These are phyloP conservation scores for Fusarium sp. DNA, from an alignment of 2,329 filamentous ascomycete genomes.

Conservation along the genomic window DNA sequence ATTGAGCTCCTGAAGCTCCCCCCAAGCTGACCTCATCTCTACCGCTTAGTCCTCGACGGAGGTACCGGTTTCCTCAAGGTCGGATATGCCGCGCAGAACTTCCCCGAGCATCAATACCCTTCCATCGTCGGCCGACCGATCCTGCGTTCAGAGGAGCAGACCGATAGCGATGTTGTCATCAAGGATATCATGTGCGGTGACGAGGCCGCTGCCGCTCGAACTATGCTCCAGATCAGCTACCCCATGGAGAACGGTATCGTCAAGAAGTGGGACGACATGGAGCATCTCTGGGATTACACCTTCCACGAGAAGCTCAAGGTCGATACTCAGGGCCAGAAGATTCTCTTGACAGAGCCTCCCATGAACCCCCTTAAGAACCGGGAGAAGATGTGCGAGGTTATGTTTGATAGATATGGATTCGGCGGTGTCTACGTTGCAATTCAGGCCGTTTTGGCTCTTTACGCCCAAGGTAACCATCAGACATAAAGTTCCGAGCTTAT, in stretches of 20 bases:
- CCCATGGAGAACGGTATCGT: constrained; percentile 99
- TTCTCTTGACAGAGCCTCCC: constrained; percentile 94
- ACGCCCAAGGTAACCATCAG: constrained; percentile 80
- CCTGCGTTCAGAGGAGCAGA: constrained; percentile 91
- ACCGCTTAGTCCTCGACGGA: constrained; percentile 88
- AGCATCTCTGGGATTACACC: constrained; percentile 99
- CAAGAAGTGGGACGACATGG: constrained; percentile 99
- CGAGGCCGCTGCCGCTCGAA: constrained; percentile 93
- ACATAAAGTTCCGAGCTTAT: background rate
- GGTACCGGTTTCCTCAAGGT: constrained; percentile 99
- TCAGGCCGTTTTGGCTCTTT: constrained; percentile 93
- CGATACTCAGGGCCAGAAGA: constrained; percentile 92
- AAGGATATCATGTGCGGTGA: constrained; percentile 99
- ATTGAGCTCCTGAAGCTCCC: constrained; percentile 28
- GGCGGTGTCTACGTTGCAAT: constrained; percentile 98
- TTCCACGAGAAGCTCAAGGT: constrained; percentile 98
- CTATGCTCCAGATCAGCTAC: constrained; percentile 98
- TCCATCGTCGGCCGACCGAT: constrained; percentile 98
- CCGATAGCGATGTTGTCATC: constrained; percentile 71
- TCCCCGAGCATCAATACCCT: constrained; percentile 98
- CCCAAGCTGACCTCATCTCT: constrained; percentile 39
- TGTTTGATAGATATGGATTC: constrained; percentile 98
- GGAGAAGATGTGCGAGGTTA: constrained; percentile 98
- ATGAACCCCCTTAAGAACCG: constrained; percentile 98
- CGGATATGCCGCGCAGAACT: constrained; percentile 99